Evolutionary conservation across 768 basidiomycete species (phyloP).

Genomic region (Mycena vitilis): DNA sequence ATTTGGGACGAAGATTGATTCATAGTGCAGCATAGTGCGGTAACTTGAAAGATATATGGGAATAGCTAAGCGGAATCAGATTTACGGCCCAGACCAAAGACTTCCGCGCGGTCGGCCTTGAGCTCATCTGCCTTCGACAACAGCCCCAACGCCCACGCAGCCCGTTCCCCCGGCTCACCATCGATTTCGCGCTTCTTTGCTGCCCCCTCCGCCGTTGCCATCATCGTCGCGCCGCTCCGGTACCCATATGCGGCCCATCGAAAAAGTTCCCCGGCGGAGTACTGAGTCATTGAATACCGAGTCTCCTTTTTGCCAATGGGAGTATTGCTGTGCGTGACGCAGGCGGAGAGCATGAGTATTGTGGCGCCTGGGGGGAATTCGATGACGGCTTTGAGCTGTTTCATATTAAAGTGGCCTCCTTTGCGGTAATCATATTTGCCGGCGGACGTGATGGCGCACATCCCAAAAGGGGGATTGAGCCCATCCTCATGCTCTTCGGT

Average conservation of each 20-base stretch:
- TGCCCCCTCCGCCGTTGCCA: neutral
- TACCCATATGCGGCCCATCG: conserved; percentile 2
- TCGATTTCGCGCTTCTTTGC: neutral
- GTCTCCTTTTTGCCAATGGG: conserved; percentile 27
- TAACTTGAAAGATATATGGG: too few species aligned
- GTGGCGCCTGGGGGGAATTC: conserved; percentile 31
- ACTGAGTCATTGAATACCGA: conserved; percentile 39
- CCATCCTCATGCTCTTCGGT: conserved; percentile 18
- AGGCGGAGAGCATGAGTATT: neutral
- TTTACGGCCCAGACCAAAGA: neutral
- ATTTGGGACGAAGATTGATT: too few species aligned
- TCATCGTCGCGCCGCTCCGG: neutral
- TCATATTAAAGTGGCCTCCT: conserved; percentile 22
- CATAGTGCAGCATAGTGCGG: too few species aligned
- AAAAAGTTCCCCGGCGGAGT: conserved; percentile 27
- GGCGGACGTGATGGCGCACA: conserved; percentile 19
- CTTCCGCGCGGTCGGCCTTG: neutral
- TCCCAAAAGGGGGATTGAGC: conserved; percentile 20
- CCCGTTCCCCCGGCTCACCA: conserved; percentile 1
- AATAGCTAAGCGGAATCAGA: too few species aligned
- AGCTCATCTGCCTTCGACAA: conserved; percentile 4
- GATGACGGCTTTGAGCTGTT: conserved; percentile 26
- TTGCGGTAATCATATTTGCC: conserved; percentile 12
- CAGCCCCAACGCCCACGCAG: neutral
- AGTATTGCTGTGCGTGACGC: conserved; percentile 30